Evolutionary conservation across 257 asterid species (phyloP).

Genomic region (Echites panduratus): DNA sequence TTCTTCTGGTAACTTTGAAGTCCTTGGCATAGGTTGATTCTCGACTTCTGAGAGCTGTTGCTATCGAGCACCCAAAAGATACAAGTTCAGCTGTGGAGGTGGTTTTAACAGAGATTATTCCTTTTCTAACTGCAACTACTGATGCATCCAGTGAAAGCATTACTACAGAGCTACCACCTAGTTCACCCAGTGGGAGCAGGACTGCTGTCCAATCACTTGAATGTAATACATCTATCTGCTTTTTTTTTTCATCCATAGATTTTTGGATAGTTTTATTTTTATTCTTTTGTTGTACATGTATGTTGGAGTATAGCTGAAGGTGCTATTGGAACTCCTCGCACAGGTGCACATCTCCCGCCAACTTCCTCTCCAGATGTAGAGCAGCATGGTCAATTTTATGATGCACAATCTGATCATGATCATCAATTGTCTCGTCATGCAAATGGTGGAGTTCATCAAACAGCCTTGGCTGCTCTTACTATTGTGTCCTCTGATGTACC

Average conservation of each 20-base stretch:
- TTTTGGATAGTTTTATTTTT: neutral
- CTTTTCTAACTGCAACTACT: slow-evolving; percentile 41
- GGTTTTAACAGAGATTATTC: slow-evolving; percentile 65
- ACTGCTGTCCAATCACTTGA: slow-evolving; percentile 19
- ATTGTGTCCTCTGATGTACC: slow-evolving; percentile 16
- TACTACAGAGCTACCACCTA: neutral
- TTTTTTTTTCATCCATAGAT: slow-evolving; percentile 2
- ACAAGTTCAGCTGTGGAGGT: slow-evolving; percentile 56
- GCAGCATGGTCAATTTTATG: slow-evolving; percentile 21
- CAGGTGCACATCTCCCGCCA: slow-evolving; percentile 12
- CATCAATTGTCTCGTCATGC: slow-evolving; percentile 26
- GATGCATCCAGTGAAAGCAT: slow-evolving; percentile 3
- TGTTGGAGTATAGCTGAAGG: slow-evolving; percentile 21
- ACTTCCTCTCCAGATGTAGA: slow-evolving; percentile 21
- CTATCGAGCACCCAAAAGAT: slow-evolving; percentile 73
- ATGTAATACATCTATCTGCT: slow-evolving; percentile 29
- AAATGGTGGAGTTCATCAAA: slow-evolving; percentile 18
- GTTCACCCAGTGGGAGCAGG: slow-evolving; percentile 21
- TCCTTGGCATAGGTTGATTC: slow-evolving; percentile 50
- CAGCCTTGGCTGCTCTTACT: slow-evolving; percentile 8
- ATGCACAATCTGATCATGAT: slow-evolving; percentile 27
- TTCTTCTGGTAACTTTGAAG: neutral
- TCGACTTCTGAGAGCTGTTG: slow-evolving; percentile 74
- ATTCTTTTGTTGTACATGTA: neutral
- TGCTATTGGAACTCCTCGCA: slow-evolving; percentile 10